phyloP scores from a whole-genome alignment of 257 asterid genomes.

The Plantago major region DNA sequence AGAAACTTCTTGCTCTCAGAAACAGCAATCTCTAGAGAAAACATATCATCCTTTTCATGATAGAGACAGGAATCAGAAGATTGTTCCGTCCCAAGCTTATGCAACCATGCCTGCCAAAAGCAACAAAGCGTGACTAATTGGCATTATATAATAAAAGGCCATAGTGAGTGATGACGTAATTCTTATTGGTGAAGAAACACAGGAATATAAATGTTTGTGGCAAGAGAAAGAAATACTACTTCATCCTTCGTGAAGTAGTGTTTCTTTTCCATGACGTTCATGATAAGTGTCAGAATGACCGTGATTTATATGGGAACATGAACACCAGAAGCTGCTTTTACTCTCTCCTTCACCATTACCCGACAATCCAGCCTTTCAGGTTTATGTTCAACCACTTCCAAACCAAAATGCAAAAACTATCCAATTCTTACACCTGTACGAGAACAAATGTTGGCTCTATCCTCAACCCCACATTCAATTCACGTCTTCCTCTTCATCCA shows the following conservation, averaged over 20 bases:
- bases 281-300: too few species aligned
- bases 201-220: neutral
- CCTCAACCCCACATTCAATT: too few species aligned
- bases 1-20: conserved; percentile 90
- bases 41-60: conserved; percentile 86
- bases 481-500: too few species aligned
- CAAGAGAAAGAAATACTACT: conserved; percentile 4
- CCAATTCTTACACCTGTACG: neutral
- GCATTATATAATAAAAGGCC: conserved; percentile 7
- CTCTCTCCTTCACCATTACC: conserved; percentile 1
- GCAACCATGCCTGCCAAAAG: conserved; percentile 76
- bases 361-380: neutral
- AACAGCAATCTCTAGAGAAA: conserved; percentile 64
- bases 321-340: conserved; percentile 8
- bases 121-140: conserved; percentile 11
- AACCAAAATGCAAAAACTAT: neutral
- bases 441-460: too few species aligned
- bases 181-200: neutral
- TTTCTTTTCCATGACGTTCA: too few species aligned
- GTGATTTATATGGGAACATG: neutral
- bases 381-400: neutral
- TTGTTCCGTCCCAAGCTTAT: conserved; percentile 69
- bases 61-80: conserved; percentile 69
- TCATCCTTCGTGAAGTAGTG: neutral
- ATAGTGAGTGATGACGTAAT: neutral